Evolutionary conservation across 805 yeast genomes (phyloP).

Genomic region (Barnettozyma vustinii): DNA sequence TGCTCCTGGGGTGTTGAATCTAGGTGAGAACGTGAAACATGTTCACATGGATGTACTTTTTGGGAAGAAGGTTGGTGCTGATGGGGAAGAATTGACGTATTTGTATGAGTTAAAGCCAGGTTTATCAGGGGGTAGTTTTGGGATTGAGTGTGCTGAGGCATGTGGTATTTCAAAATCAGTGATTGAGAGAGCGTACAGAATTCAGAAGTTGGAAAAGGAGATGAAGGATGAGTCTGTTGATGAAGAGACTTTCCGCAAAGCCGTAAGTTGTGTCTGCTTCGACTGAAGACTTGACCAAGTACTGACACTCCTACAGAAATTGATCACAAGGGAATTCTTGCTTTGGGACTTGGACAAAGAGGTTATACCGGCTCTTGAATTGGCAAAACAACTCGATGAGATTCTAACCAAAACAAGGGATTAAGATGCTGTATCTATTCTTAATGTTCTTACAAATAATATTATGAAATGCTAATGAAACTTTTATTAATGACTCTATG

Average conservation of each 20-base stretch:
- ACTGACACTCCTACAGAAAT: conserved; percentile 5
- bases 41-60: conserved; percentile 32
- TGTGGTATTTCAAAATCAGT: conserved; percentile 32
- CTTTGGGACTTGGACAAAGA: conserved; percentile 18
- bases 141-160: conserved; percentile 36
- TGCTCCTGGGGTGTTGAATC: conserved; percentile 20
- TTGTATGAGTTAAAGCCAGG: conserved; percentile 31
- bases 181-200: conserved; percentile 28
- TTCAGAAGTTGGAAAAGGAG: conserved; percentile 16
- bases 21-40: conserved; percentile 23
- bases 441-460: too few relatives aligned
- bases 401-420: not conserved
- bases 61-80: not conserved
- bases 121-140: conserved; percentile 30
- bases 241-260: not conserved
- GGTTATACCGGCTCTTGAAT: not conserved
- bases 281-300: too few relatives aligned
- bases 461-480: not conserved
- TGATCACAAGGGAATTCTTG: conserved; percentile 14
- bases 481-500: too few relatives aligned
- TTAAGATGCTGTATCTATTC: too few relatives aligned
- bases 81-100: conserved; percentile 23
- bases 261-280: conserved; percentile 1
- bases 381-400: not conserved
- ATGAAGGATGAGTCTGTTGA: not conserved